These are phyloP conservation scores for Fraxinus sp. DNA, from an alignment of 305 asterid genomes.

Conservation along the genomic window DNA sequence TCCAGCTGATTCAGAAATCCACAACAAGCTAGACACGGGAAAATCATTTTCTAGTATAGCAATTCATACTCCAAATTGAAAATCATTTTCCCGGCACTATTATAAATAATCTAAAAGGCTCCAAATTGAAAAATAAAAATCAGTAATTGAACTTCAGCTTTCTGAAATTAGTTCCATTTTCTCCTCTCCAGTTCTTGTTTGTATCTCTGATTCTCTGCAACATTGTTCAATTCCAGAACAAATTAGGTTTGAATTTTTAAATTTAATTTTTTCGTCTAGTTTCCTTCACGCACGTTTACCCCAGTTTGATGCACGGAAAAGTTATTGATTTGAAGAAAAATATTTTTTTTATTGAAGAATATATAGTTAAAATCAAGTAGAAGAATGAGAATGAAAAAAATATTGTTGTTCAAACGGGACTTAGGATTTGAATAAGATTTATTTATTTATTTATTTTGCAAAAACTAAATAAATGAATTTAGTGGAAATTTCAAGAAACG, in stretches of 20 bases:
- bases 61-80: too few species aligned
- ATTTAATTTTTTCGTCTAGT: neutral
- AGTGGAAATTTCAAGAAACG: too few species aligned
- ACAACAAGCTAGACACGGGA: slow-evolving; percentile 55
- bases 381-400: too few species aligned
- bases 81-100: neutral
- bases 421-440: slow-evolving; percentile 38
- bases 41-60: too few species aligned
- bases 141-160: slow-evolving; percentile 16
- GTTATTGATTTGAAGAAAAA: too few species aligned
- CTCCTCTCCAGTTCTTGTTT: neutral
- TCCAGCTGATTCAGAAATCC: slow-evolving; percentile 79
- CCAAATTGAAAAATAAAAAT: slow-evolving; percentile 23
- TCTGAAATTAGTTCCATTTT: slow-evolving; percentile 27
- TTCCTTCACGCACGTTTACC: neutral
- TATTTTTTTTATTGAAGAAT: too few species aligned
- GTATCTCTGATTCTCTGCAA: slow-evolving; percentile 5
- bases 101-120: too few species aligned
- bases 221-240: neutral
- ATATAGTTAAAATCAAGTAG: too few species aligned
- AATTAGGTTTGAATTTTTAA: neutral
- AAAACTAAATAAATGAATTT: too few species aligned
- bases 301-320: too few species aligned
- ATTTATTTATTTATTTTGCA: neutral
- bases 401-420: too few species aligned